phyloP scores from a whole-genome alignment of 805 yeast species.

The Zygoascus biomembranicola region DNA sequence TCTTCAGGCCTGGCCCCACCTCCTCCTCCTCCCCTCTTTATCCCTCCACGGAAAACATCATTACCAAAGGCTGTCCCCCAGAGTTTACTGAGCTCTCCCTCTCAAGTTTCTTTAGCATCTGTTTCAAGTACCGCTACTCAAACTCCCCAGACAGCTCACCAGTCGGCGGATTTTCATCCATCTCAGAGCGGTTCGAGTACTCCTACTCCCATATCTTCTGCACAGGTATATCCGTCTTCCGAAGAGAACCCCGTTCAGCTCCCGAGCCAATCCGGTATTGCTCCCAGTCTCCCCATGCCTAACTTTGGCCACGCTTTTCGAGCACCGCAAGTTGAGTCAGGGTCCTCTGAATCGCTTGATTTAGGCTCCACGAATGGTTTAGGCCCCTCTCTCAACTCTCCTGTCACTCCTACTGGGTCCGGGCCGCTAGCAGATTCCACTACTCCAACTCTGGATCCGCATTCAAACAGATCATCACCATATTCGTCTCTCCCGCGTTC shows the following conservation, averaged over 20 bases:
- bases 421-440: neutral
- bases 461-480: neutral
- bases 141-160: neutral
- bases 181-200: neutral
- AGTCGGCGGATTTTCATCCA: neutral
- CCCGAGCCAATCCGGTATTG: neutral
- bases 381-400: neutral
- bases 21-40: constrained; percentile 3
- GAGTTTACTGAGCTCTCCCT: neutral
- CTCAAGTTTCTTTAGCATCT: neutral
- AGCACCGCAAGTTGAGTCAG: neutral
- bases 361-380: neutral
- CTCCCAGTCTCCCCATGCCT: neutral
- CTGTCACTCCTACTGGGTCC: neutral
- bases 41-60: neutral
- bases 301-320: neutral
- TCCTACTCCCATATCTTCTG: neutral
- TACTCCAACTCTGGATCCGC: neutral
- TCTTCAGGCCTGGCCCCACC: neutral
- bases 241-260: too few species aligned
- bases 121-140: neutral
- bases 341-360: too few species aligned
- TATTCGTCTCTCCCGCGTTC: constrained; percentile 9
- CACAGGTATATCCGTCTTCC: neutral
- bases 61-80: neutral